Evolutionary conservation across 148 eudicot species (phyloP), one percentile per base, ranked within the genome.

Genomic region (Rhododendron williamsianum): DNA sequence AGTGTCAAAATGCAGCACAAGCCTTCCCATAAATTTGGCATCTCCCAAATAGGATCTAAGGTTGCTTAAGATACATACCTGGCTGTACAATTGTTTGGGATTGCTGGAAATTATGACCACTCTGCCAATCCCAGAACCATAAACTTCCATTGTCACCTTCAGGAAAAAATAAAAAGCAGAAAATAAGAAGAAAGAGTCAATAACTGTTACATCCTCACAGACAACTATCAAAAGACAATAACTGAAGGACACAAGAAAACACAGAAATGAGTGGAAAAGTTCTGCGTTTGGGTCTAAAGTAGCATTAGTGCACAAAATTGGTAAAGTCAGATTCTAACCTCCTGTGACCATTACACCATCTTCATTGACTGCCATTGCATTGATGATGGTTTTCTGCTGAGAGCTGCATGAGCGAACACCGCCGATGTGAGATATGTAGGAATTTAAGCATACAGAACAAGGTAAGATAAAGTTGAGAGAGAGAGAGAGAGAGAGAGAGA

Each of bases 101-200:
- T 89, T 96, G 98, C 92, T 96, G 99, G 89, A 96, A 96, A 87
- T 93, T 95, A 84, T 96, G 98, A 84, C 99, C 99, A 84, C 99
- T 96, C 83, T 89, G 94, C 99, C 99, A 96, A 84, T 96, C 99
- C 99, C 99, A 96, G 87, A 96, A 41, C 45, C 45, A 41, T 41
- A 41, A 41, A 41, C 45, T 41, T 41, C 45, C 45, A 41, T 41
- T 41, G 86, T 96, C 99, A 84, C 99, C 99, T 96, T 76, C 69
- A 82, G 25, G 1, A 54, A 8, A 43, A 87, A 43, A 41, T 38
- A 38, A 52, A 38, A 25, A 4, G 21, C 58, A 9, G 58, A 84
- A 11, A 73, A 41, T 25, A 67, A 49, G 30, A 60, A 41, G 27
- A 46, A 0, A 74, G 2, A 72, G 11, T 33, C 16, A 3, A 10